Conservation (phyloP, 2,329 filamentous ascomycete genomes). For the Tolypocladium tropicale region DNA sequence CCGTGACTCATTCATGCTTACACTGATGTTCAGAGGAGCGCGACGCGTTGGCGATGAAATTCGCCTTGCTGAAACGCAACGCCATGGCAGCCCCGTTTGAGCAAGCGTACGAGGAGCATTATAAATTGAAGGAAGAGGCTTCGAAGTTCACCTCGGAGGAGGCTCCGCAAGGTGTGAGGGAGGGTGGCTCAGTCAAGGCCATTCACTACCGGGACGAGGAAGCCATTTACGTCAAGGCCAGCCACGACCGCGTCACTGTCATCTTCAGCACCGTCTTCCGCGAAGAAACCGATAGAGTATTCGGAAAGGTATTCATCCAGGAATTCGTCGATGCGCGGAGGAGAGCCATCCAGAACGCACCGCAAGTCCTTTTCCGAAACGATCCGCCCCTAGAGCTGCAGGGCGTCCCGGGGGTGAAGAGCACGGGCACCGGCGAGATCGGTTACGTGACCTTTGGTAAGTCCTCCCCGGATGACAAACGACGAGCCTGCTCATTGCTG, state of each 20-base stretch:
- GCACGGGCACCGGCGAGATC: slow-evolving; percentile 70
- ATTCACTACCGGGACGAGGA: slow-evolving; percentile 99
- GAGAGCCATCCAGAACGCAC: slow-evolving; percentile 94
- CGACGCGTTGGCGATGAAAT: slow-evolving; percentile 76
- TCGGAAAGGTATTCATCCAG: slow-evolving; percentile 96
- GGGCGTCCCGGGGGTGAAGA: slow-evolving; percentile 71
- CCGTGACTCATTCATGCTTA: not conserved
- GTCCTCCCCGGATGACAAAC: slow-evolving; percentile 9
- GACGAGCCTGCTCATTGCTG: slow-evolving; percentile 50
- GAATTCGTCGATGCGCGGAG: slow-evolving; percentile 96
- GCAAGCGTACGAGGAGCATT: slow-evolving; percentile 89
- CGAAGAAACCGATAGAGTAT: slow-evolving; percentile 95
- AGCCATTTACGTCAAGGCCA: slow-evolving; percentile 97
- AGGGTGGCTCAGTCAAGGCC: slow-evolving; percentile 87
- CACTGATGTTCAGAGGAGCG: slow-evolving; percentile 51
- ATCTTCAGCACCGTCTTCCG: slow-evolving; percentile 98
- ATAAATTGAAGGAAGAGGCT: slow-evolving; percentile 75
- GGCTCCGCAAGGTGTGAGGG: slow-evolving; percentile 78
- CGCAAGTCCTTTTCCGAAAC: slow-evolving; percentile 91
- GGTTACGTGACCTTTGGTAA: slow-evolving; percentile 97
- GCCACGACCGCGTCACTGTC: slow-evolving; percentile 92
- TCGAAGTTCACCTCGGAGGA: slow-evolving; percentile 89
- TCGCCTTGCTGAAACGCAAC: slow-evolving; percentile 92
- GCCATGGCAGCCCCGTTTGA: slow-evolving; percentile 98
- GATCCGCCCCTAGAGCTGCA: slow-evolving; percentile 89